phyloP scores from a whole-genome alignment of 2,329 filamentous ascomycete genomes.

The Dendryphion nanum region DNA sequence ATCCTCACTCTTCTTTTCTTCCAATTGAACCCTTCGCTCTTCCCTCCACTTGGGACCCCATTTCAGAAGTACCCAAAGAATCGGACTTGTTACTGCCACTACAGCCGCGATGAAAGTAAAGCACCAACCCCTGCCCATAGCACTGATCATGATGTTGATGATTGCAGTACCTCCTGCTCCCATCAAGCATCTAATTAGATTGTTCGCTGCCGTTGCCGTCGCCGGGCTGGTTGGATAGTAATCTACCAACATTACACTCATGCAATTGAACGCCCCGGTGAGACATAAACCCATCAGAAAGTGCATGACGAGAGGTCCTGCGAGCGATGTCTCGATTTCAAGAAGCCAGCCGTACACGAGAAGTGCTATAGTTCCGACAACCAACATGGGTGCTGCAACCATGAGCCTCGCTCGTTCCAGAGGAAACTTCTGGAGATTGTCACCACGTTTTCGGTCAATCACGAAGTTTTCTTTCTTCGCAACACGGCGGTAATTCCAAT shows the following conservation, averaged over 20 bases:
- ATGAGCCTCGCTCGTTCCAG: constrained; percentile 49
- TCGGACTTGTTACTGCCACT: constrained; percentile 38
- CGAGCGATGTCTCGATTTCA: constrained; percentile 31
- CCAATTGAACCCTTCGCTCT: background rate
- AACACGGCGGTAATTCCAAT: constrained; percentile 70
- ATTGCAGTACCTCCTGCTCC: constrained; percentile 37
- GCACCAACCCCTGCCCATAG: constrained; percentile 41
- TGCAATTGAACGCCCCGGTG: constrained; percentile 56
- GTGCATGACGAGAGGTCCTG: constrained; percentile 46
- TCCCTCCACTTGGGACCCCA: constrained; percentile 44
- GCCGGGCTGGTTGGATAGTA: constrained; percentile 35
- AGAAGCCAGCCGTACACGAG: constrained; percentile 42
- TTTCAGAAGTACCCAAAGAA: constrained; percentile 41
- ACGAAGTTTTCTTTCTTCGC: constrained; percentile 60
- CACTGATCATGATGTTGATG: constrained; percentile 36
- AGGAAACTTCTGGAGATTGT: constrained; percentile 49
- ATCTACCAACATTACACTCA: constrained; percentile 40
- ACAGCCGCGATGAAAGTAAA: constrained; percentile 47
- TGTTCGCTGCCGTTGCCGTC: constrained; percentile 37
- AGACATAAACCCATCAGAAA: constrained; percentile 52
- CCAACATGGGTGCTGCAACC: constrained; percentile 33
- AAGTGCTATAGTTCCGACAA: constrained; percentile 30
- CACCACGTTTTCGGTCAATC: constrained; percentile 57
- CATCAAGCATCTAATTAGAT: constrained; percentile 31
- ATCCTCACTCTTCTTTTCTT: background rate